These are phyloP conservation scores for Ambrosia trifida DNA, from an alignment of 129 eudicot genomes.

Conservation along the genomic window DNA sequence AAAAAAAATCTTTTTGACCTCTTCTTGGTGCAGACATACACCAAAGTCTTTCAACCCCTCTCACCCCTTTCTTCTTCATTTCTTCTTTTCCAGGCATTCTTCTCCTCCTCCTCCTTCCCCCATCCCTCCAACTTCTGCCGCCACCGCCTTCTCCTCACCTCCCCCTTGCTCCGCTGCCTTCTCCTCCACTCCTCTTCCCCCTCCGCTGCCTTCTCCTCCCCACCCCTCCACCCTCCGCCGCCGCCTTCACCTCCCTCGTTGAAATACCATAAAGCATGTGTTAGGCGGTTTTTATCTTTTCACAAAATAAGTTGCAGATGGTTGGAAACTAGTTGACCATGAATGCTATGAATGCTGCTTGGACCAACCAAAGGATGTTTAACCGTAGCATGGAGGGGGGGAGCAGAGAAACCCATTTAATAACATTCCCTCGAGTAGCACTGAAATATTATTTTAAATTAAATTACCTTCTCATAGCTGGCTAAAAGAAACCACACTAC, in stretches of 20 bases:
- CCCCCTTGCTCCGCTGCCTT: too few species aligned
- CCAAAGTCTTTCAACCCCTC: too few species aligned
- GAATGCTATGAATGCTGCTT: conserved; percentile 66
- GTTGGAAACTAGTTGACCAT: conserved; percentile 46
- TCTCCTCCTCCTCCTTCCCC: too few species aligned
- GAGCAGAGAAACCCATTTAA: conserved; percentile 67
- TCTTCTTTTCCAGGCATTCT: too few species aligned
- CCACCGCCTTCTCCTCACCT: too few species aligned
- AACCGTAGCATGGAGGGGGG: conserved; percentile 66
- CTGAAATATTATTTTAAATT: conserved; percentile 34
- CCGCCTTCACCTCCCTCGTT: neutral
- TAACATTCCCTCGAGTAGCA: conserved; percentile 54
- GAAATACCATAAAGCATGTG: conserved; percentile 38
- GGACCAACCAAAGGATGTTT: conserved; percentile 53
- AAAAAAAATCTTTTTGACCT: too few species aligned
- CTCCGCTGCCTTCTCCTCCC: too few species aligned
- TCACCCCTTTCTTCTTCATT: too few species aligned
- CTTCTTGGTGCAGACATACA: too few species aligned
- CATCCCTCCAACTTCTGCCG: too few species aligned
- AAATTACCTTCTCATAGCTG: neutral
- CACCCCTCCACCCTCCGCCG: too few species aligned
- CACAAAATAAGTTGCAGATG: conserved; percentile 46
- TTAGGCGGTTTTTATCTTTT: conserved; percentile 24
- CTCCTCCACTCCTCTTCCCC: too few species aligned
- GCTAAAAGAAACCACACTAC: neutral